Conservation (phyloP, 2,329 filamentous ascomycete species). For the Verticillium nonalfalfae region DNA sequence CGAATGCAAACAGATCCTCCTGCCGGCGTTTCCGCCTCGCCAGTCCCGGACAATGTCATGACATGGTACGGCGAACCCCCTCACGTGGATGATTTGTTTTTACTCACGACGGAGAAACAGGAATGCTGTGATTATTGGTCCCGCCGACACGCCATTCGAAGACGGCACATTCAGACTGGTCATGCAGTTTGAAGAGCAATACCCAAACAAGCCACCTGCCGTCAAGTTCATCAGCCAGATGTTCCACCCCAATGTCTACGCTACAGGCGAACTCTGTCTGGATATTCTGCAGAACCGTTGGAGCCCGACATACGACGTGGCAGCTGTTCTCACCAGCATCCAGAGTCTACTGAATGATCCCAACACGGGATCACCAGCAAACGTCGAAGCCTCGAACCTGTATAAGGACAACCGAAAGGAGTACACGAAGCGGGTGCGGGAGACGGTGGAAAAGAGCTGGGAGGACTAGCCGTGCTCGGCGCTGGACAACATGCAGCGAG, state of each 20-base stretch:
- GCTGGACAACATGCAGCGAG: background rate
- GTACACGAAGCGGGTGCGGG: constrained; percentile 88
- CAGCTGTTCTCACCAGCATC: constrained; percentile 93
- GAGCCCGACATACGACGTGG: constrained; percentile 98
- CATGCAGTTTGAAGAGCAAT: constrained; percentile 99
- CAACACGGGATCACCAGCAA: constrained; percentile 96
- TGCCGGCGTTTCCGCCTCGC: constrained; percentile 91
- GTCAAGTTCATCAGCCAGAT: constrained; percentile 99
- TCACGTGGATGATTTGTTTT: background rate
- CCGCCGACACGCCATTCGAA: constrained; percentile 94
- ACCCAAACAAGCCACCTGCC: constrained; percentile 94
- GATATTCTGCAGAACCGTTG: constrained; percentile 97
- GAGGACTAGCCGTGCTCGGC: constrained; percentile 62
- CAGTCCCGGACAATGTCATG: constrained; percentile 95
- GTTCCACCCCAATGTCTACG: constrained; percentile 99
- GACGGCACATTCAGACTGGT: constrained; percentile 96
- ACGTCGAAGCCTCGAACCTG: constrained; percentile 94
- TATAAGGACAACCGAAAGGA: constrained; percentile 98
- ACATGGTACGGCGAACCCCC: constrained; percentile 63
- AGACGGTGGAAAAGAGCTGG: constrained; percentile 99
- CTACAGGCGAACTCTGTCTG: constrained; percentile 89
- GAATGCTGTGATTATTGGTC: constrained; percentile 98
- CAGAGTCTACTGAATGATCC: constrained; percentile 97
- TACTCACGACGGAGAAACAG: constrained; percentile 35
- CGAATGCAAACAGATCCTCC: constrained; percentile 99